Base-by-base conservation (phyloP, 139 green algal genomes). In the Limnomonas spitsbergensis region DNA sequence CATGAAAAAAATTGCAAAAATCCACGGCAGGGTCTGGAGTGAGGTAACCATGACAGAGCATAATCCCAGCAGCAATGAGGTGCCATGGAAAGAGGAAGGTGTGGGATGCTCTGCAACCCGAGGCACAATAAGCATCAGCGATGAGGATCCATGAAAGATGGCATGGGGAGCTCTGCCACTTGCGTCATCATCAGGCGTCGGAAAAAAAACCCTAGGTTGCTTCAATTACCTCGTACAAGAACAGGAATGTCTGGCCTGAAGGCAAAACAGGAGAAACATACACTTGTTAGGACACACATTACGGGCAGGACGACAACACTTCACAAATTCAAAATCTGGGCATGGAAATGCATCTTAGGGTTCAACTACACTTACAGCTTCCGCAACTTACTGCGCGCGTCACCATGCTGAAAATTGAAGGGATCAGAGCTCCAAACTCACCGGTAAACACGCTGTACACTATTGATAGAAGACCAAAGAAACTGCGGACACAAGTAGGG, bases 191-290 rank as follows among this genome's bases (percentile, higher is more conserved):
- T n/a, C n/a, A n/a, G n/a, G n/a, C n/a, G n/a, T n/a, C n/a, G n/a
- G n/a, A n/a, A n/a, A n/a, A n/a, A n/a, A n/a, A n/a, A n/a, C n/a
- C n/a, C n/a, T n/a, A n/a, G n/a, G 42, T 6, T 54, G 42, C 7
- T 9, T 54, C 7, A 27, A 27, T 70, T 20, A 70, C 56, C 69
- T 75, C 69, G 26, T 75, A 75, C 38, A 75, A 36, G 24, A 75
- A 75, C 38, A 75, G 69, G 35, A 75, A 75, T 20, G 69, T 75
- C 14, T 75, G 35, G 38, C 69, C 69, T 54, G 69, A 35, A 3
- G 20, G 29, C 29, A 71, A 54, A 6, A 54, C 7, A 54, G 9
- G 9, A 9, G 42, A 9, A 54, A 54, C 42, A 54, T 54, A 54
- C 42, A 6, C 42, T 54, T 54, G 42, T 6, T 27, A 54, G 42